phyloP scores from a whole-genome alignment of 1,139 yeast species.

The Suhomyces bolitotheri region DNA sequence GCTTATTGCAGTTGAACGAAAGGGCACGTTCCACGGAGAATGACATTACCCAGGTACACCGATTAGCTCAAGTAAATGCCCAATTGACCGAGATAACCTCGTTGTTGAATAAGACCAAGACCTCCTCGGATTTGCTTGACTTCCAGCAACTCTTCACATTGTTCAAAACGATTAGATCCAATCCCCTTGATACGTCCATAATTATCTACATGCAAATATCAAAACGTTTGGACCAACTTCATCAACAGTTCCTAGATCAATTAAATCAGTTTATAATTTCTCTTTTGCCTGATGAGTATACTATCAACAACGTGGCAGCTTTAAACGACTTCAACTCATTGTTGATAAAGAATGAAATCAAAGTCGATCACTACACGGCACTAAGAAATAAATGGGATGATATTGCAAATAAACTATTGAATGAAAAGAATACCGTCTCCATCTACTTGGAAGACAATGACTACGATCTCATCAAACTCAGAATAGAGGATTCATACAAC shows the following conservation, averaged over 20 bases:
- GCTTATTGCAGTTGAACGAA: constrained; percentile 13
- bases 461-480: constrained; percentile 9
- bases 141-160: constrained; percentile 17
- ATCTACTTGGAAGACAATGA: constrained; percentile 9
- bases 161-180: constrained; percentile 7
- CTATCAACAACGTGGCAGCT: constrained; percentile 21
- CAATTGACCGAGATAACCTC: constrained; percentile 13
- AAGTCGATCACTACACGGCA: constrained; percentile 13
- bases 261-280: constrained; percentile 23
- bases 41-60: constrained; percentile 11
- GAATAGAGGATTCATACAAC: background rate
- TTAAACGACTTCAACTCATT: constrained; percentile 19
- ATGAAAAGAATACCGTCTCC: background rate
- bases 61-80: constrained; percentile 3
- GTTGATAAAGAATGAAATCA: constrained; percentile 17
- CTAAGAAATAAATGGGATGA: constrained; percentile 14
- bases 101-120: constrained; percentile 14
- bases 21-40: constrained; percentile 10
- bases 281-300: constrained; percentile 26
- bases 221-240: constrained; percentile 6
- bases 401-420: constrained; percentile 12
- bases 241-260: constrained; percentile 15
- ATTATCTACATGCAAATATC: constrained; percentile 12
- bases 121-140: constrained; percentile 17
- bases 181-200: constrained; percentile 5